Base-by-base conservation (phyloP, 2,329 filamentous ascomycete species). In the Calonectria crousiana region DNA sequence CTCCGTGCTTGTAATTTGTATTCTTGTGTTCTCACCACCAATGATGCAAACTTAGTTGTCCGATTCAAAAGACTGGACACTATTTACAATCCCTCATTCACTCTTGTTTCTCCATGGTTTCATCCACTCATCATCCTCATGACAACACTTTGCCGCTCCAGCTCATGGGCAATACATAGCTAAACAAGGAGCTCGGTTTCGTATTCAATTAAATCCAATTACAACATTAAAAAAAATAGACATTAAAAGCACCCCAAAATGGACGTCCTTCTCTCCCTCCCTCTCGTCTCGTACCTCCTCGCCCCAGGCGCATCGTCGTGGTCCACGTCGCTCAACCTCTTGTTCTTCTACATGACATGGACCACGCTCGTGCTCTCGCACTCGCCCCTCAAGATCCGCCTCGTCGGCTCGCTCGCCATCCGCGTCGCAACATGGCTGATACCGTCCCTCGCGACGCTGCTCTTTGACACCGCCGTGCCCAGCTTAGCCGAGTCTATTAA, bases 341-440 rank as follows among this genome's bases (percentile, higher is more conserved):
- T 97, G 75, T 96, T 98, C 87, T 97, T 98, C 85, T 96, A 95
- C 84, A 90, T 98, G 86, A 96, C 95, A 78, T 98, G 95, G 95
- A 92, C 92, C 8, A 96, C 95, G 0, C 89, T 98, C 38, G 92
- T 97, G 49, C 87, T 96, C 4, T 94, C 93, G 9, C 94, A 97
- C 80, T 89, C 93, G 1, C 92, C 94, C 0, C 87, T 97, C 20
- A 90, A 91, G 73, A 91, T 98, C 72, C 95, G 98, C 83, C 83
- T 97, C 1, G 87, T 94, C 67, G 94, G 93, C 70, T 93, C 93
- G 0, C 83, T 95, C 6, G 90, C 90, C 30, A 87, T 95, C 64
- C 93, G 94, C 52, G 72, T 93, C 13, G 77, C 94, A 6, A 92
- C 96, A 80, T 97, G 93, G 85, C 86, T 97, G 3, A 68, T 94